These are phyloP conservation scores for Calonectria pauciramosa DNA, from an alignment of 2,329 filamentous ascomycete species.

Conservation along the genomic window DNA sequence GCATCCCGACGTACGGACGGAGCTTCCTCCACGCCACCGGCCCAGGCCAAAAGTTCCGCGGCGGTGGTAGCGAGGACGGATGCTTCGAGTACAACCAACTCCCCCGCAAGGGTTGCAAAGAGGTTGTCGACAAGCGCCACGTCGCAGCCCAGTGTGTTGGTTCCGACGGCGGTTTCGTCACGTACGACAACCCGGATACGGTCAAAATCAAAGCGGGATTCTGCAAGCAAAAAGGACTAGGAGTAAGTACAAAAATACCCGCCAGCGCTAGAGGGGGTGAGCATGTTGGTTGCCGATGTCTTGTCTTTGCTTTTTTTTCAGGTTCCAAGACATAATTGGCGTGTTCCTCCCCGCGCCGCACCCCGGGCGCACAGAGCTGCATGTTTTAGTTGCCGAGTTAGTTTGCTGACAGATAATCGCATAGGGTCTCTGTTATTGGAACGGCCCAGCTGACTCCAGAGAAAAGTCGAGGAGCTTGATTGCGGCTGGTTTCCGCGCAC, in stretches of 20 bases:
- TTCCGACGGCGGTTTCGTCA: slow-evolving; percentile 82
- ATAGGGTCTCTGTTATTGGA: slow-evolving; percentile 85
- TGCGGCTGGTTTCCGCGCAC: slow-evolving; percentile 69
- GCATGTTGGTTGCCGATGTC: slow-evolving; percentile 19
- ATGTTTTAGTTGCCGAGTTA: slow-evolving; percentile 20
- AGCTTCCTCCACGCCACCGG: slow-evolving; percentile 78
- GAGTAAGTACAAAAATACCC: slow-evolving; percentile 58
- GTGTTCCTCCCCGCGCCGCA: slow-evolving; percentile 11
- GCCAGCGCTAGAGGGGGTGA: slow-evolving; percentile 21
- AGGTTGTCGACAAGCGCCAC: slow-evolving; percentile 75
- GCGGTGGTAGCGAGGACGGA: slow-evolving; percentile 73
- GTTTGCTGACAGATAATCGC: slow-evolving; percentile 36
- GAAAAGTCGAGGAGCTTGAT: slow-evolving; percentile 70
- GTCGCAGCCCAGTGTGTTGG: slow-evolving; percentile 81
- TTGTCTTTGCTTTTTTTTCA: slow-evolving; percentile 28
- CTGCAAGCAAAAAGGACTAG: slow-evolving; percentile 78
- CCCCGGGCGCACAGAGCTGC: slow-evolving; percentile 20
- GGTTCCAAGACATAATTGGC: slow-evolving; percentile 28
- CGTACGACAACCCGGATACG: slow-evolving; percentile 83
- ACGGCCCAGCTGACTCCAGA: slow-evolving; percentile 78
- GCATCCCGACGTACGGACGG: slow-evolving; percentile 81
- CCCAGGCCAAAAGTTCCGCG: slow-evolving; percentile 73
- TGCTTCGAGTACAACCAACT: slow-evolving; percentile 82
- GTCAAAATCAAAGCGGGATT: slow-evolving; percentile 82
- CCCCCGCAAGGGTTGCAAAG: slow-evolving; percentile 72